Base-by-base conservation (phyloP, 345 rosid species). In the Pseudoturritis turrita region DNA sequence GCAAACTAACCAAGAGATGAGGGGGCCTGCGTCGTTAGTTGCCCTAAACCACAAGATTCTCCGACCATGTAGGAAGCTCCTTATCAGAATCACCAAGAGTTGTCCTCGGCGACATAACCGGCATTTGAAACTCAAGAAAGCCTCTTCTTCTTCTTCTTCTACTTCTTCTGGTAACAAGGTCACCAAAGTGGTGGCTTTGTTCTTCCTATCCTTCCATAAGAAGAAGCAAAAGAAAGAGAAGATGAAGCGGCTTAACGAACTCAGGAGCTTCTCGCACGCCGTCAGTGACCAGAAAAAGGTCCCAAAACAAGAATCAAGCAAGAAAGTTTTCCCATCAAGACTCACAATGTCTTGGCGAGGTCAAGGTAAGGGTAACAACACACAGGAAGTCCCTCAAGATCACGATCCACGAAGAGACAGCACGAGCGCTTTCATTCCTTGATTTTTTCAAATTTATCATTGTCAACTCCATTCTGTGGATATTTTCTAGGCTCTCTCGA, bases 201-300 rank as follows among this genome's bases (percentile, higher is more conserved):
- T 76, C 76, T 76, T 76, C 49, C 79, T 76, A 61, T 76, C 79
- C 0, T 76, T 76, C 71, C 75, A 76, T 17, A 76, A 76, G 62
- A 76, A 76, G 75, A 76, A 76, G 25, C 79, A 76, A 21, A 63
- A 70, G 71, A 76, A 76, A 70, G 79, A 76, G 49, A 76, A 76
- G 66, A 76, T 76, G 79, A 76, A 76, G 25, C 66, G 79, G 31
- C 79, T 76, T 4, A 70, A 70, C 41, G 79, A 76, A 49, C 79
- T 76, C 28, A 63, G 79, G 4, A 70, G 79, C 66, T 76, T 55
- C 61, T 76, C 79, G 1, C 71, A 70, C 56, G 75, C 79, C 6
- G 79, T 64, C 10, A 70, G 71, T 45, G 79, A 39, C 46, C 73
- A 74, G 29, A 69, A 62, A 61, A 76, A 76, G n/a, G 23, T 11